Conservation (phyloP, 2,329 filamentous ascomycete species). For the Blumeria graminis region DNA sequence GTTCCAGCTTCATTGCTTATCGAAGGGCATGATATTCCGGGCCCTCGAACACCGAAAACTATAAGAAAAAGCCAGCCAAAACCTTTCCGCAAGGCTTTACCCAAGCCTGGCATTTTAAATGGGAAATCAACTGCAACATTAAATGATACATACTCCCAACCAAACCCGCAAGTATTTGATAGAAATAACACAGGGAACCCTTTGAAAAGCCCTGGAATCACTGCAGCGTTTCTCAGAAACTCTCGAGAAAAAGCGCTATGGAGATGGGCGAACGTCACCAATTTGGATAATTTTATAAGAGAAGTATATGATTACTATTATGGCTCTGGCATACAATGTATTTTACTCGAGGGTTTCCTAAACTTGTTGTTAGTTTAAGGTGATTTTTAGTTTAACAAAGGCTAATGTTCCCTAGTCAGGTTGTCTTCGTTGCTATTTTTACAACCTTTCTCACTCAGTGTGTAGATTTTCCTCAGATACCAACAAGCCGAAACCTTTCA, state of each 20-base stretch:
- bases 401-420: constrained; percentile 22
- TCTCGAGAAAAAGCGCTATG: constrained; percentile 46
- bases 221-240: constrained; percentile 23
- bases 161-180: constrained; percentile 16
- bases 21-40: constrained; percentile 22
- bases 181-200: constrained; percentile 8
- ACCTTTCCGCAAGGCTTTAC: constrained; percentile 7
- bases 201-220: constrained; percentile 23
- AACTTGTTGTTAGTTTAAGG: constrained; percentile 1
- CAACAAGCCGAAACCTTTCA: constrained; percentile 19
- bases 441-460: constrained; percentile 44
- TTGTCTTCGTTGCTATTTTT: constrained; percentile 43
- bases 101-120: constrained; percentile 16
- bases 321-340: constrained; percentile 45
- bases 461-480: constrained; percentile 38
- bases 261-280: constrained; percentile 48
- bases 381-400: not conserved
- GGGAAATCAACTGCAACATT: no score
- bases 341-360: constrained; percentile 23
- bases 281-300: constrained; percentile 43
- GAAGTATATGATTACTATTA: constrained; percentile 46
- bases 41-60: constrained; percentile 10
- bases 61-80: constrained; percentile 6
- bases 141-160: constrained; percentile 15
- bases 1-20: constrained; percentile 39